These are phyloP conservation scores for Sporobolomyces pararoseus DNA, from an alignment of 768 basidiomycete genomes.

Conservation along the genomic window DNA sequence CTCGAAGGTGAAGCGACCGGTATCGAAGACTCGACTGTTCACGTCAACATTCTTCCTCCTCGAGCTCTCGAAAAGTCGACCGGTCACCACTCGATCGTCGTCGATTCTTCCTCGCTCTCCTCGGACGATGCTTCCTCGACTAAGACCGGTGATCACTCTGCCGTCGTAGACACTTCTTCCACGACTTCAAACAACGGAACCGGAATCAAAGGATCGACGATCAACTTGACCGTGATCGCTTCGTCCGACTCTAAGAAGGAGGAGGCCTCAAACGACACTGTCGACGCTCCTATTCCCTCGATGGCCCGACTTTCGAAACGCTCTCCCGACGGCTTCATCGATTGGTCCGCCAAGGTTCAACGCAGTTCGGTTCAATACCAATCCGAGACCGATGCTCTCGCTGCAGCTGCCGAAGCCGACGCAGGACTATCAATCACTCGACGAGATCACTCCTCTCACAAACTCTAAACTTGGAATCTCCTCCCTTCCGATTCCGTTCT, in stretches of 20 bases:
- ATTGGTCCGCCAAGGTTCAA: slow-evolving; percentile 17
- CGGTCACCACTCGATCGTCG: slow-evolving; percentile 40
- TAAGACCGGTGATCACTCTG: slow-evolving; percentile 30
- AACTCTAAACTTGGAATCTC: neutral
- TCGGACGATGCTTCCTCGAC: slow-evolving; percentile 15
- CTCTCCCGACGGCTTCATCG: slow-evolving; percentile 6
- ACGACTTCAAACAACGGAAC: slow-evolving; percentile 1
- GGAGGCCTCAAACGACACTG: neutral
- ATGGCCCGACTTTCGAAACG: slow-evolving; percentile 28
- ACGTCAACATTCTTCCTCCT: slow-evolving; percentile 41
- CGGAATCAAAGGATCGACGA: slow-evolving; percentile 36
- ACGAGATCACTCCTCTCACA: slow-evolving; percentile 26
- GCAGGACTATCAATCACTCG: slow-evolving; percentile 18
- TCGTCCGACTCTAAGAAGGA: slow-evolving; percentile 6
- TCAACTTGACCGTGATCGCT: slow-evolving; percentile 42
- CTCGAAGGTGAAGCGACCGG: neutral
- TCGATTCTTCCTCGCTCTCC: slow-evolving; percentile 34
- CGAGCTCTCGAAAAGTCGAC: slow-evolving; percentile 29
- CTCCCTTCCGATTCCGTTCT: neutral
- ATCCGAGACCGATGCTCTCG: slow-evolving; percentile 6
- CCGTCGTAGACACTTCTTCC: slow-evolving; percentile 40
- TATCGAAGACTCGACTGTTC: slow-evolving; percentile 39
- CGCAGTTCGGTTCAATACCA: neutral
- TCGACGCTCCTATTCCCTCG: slow-evolving; percentile 31
- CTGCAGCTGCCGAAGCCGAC: slow-evolving; percentile 7